phyloP scores from a whole-genome alignment of 495 filamentous ascomycete genomes.

The Aspergillus egyptiacus region DNA sequence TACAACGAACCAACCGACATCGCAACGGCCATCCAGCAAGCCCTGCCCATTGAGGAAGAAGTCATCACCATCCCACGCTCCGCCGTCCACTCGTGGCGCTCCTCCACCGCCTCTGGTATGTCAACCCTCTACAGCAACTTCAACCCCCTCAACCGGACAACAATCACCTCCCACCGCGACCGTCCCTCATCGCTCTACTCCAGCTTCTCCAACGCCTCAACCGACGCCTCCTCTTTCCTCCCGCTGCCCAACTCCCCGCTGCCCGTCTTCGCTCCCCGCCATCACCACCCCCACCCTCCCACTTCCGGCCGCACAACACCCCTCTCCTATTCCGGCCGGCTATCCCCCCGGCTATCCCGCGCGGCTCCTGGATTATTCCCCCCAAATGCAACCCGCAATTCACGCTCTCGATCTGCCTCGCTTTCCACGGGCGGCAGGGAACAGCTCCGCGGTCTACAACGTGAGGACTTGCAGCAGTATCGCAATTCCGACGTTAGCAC shows the following conservation, averaged over 20 bases:
- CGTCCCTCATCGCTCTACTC: slow-evolving; percentile 27
- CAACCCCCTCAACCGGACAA: slow-evolving; percentile 20
- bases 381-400: too few relatives aligned
- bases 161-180: not conserved
- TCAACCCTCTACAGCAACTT: slow-evolving; percentile 32
- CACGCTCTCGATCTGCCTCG: slow-evolving; percentile 19
- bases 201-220: slow-evolving; percentile 29
- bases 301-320: slow-evolving; percentile 16
- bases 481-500: slow-evolving; percentile 39
- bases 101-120: slow-evolving; percentile 33
- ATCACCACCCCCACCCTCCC: slow-evolving; percentile 16
- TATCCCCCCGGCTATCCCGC: slow-evolving; percentile 14
- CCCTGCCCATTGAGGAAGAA: slow-evolving; percentile 33
- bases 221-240: slow-evolving; percentile 29
- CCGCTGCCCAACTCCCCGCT: slow-evolving; percentile 26
- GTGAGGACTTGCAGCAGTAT: slow-evolving; percentile 35
- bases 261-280: slow-evolving; percentile 36
- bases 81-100: slow-evolving; percentile 37
- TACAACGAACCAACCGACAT: slow-evolving; percentile 26
- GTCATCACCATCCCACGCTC: slow-evolving; percentile 37
- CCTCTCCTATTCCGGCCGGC: slow-evolving; percentile 13
- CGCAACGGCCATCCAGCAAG: slow-evolving; percentile 24
- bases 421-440: slow-evolving; percentile 32
- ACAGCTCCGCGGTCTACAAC: slow-evolving; percentile 33
- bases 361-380: slow-evolving; percentile 1